Evolutionary conservation across 176 grass and related monocot genomes (phyloP), one percentile per base, ranked within the genome.

Genomic region (Alopecurus myosuroides): DNA sequence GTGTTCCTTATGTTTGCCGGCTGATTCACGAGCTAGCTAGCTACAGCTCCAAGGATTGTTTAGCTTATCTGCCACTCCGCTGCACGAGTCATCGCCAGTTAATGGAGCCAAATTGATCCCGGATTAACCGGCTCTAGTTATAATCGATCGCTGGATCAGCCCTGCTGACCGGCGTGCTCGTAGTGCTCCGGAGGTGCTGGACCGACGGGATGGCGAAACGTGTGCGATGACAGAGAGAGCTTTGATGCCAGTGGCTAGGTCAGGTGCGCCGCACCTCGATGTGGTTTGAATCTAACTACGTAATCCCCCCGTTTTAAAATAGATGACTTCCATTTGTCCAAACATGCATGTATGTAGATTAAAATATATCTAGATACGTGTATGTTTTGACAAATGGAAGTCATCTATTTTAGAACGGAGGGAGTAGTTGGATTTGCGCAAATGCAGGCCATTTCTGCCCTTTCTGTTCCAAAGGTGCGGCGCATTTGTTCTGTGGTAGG

Each of bases 401-500:
- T n/a, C n/a, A n/a, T n/a, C n/a, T n/a, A n/a, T n/a, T n/a, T n/a
- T n/a, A n/a, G n/a, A n/a, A n/a, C n/a, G n/a, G n/a, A n/a, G n/a
- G n/a, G n/a, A n/a, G n/a, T 26, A 20, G 70, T 74, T 64, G 34
- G 52, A 62, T 36, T 48, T 53, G 85, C 44, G 35, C 70, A 76
- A 53, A 81, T 76, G 78, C 5, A 76, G 45, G 58, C n/a, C n/a
- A n/a, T n/a, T n/a, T n/a, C n/a, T n/a, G n/a, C n/a, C n/a, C n/a
- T n/a, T n/a, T n/a, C n/a, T n/a, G n/a, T n/a, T n/a, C 26, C 63
- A 60, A 44, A n/a, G 23, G 17, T 67, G 69, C 57, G 18, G 20
- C n/a, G 78, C 70, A 76, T 75, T 64, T 76, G 78, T 33, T 44
- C n/a, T 5, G 74, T n/a, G 17, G 31, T 76, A 41, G n/a, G n/a